Percentiles rank a stretch among this genome's conserved stretches.
Conservation (phyloP, 768 basidiomycete genomes). For the Mycena rebaudengoi region DNA sequence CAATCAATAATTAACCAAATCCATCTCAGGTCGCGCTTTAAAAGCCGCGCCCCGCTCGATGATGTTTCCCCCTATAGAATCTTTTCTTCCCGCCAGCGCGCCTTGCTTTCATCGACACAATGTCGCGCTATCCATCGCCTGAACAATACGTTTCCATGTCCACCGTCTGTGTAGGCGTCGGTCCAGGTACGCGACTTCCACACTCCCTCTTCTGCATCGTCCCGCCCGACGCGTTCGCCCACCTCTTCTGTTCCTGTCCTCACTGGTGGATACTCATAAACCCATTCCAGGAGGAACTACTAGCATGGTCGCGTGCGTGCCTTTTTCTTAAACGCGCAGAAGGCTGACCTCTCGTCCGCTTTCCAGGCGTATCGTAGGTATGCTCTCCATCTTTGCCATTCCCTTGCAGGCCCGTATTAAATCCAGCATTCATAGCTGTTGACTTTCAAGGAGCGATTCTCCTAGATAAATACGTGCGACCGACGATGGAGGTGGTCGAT, state of each 20-base stretch:
- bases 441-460: constrained; percentile 44
- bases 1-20: constrained; percentile 20
- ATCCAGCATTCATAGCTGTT: background rate
- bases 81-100: constrained; percentile 11
- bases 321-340: constrained; percentile 1
- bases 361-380: constrained; percentile 49
- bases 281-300: constrained; percentile 86
- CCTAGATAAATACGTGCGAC: constrained; percentile 56
- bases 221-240: no score
- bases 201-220: no score
- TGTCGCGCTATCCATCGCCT: constrained; percentile 45
- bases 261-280: no score
- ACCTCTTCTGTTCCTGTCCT: no score
- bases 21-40: constrained; percentile 28
- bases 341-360: constrained; percentile 4
- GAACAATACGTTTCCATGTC: constrained; percentile 67
- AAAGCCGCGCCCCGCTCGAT: constrained; percentile 5
- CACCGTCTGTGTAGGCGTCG: constrained; percentile 69
- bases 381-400: constrained; percentile 16
- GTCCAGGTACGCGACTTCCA: no score
- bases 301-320: constrained; percentile 80
- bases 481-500: constrained; percentile 60
- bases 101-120: constrained; percentile 32
- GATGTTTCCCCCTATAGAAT: constrained; percentile 11
- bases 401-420: constrained; percentile 37